Evolutionary conservation across 2,329 filamentous ascomycete species (phyloP), one percentile per base, ranked within the genome.

Genomic region (Fusarium sp.): DNA sequence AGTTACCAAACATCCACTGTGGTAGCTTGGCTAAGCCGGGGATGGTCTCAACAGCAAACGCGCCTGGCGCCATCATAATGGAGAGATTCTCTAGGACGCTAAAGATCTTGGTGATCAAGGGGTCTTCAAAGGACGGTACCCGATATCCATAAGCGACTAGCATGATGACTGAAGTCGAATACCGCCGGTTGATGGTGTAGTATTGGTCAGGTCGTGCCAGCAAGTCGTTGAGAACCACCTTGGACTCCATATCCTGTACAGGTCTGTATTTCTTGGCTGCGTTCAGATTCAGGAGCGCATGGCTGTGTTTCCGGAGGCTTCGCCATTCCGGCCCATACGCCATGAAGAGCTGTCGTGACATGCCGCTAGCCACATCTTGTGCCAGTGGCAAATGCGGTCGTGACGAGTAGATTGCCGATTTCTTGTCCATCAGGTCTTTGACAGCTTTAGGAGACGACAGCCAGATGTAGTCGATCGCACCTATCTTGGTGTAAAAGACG

Each of bases 221-320:
- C 12, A 68, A 43, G 31, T 65, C 62, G 2, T 62, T 51, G 1
- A 68, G 57, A 1, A 65, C 58, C 7, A 59, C 52, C n/a, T 68
- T 71, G 4, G 70, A 73, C 41, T 71, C 68, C n/a, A 70, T 62
- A n/a, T 71, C 58, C n/a, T 73, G 70, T 6, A 68, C 60, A 9
- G 69, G 70, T 4, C 58, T 53, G 31, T 72, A 71, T 13, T 51
- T 64, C 4, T 51, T 56, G 7, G 71, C 56, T 2, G 66, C 58
- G 28, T 62, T 65, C 3, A 63, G 31, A 23, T 72, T 72, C 23
- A 73, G 18, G 9, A 66, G 59, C 0, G 51, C 37, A 28, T 69
- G 66, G 30, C 59, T 66, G 23, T 60, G 63, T 34, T 69, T 69
- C 7, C 66, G 59, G 4, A 69, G 37, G 12, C 44, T 31, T 13